These are phyloP conservation scores for Myriosclerotinia scirpicola DNA, from an alignment of 2,329 filamentous ascomycete genomes.

Conservation along the genomic window DNA sequence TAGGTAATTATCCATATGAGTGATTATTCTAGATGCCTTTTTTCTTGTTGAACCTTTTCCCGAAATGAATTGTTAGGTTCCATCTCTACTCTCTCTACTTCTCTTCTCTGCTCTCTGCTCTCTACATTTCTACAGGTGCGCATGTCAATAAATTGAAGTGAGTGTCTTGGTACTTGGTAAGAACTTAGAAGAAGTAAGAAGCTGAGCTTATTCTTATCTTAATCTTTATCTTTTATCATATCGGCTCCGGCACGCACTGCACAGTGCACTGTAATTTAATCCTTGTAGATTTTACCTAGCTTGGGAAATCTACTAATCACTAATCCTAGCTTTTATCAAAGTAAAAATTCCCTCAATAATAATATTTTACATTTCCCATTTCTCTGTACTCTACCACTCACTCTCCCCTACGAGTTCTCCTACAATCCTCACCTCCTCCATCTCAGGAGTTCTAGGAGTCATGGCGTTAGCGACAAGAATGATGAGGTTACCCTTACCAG, in stretches of 20 bases:
- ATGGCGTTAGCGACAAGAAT: conserved; percentile 41
- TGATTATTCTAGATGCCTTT: no score
- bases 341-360: conserved; percentile 20
- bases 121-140: no score
- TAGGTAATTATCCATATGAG: neutral
- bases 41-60: no score
- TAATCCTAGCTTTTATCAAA: conserved; percentile 23
- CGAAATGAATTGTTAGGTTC: no score
- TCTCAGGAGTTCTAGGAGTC: conserved; percentile 30
- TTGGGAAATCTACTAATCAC: neutral
- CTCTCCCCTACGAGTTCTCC: neutral
- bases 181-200: no score
- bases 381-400: neutral
- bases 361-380: conserved; percentile 5
- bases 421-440: neutral
- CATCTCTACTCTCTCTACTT: no score
- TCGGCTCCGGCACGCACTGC: no score
- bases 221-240: no score
- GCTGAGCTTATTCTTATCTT: conserved; percentile 17
- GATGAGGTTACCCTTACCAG: conserved; percentile 38
- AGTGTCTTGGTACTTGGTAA: no score
- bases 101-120: no score
- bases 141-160: no score
- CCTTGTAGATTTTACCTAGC: conserved; percentile 12
- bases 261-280: conserved; percentile 15